Percentiles rank a stretch among this genome's conserved stretches.
Evolutionary conservation across 345 rosid genomes (phyloP).

Genomic region (Moringa oleifera): DNA sequence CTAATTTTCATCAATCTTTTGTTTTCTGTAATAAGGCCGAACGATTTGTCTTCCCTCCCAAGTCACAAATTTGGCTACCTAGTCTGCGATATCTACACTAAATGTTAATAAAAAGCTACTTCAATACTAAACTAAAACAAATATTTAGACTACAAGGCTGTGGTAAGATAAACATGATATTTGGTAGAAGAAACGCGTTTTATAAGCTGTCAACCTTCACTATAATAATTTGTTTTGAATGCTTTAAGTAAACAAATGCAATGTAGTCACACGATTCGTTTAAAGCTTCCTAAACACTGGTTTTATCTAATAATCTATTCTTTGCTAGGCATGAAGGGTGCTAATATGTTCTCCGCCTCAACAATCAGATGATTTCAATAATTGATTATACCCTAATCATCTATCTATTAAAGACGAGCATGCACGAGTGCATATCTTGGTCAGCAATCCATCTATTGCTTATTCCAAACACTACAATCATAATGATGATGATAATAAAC

Average conservation of each 20-base stretch:
- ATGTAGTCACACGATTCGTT: constrained; percentile 11
- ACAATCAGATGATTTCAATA: constrained; percentile 1
- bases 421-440: constrained; percentile 27
- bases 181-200: constrained; percentile 34
- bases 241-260: neutral
- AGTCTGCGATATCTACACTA: no score
- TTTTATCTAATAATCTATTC: neutral
- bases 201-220: constrained; percentile 8
- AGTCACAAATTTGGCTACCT: neutral
- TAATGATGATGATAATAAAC: constrained; percentile 7
- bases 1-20: no score
- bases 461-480: constrained; percentile 17
- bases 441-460: constrained; percentile 37
- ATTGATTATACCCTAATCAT: constrained; percentile 13
- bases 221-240: constrained; percentile 9
- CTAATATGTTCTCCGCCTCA: neutral
- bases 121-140: no score
- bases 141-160: neutral
- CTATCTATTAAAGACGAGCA: constrained; percentile 10
- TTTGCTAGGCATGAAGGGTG: no score
- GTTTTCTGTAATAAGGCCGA: no score
- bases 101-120: neutral
- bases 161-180: constrained; percentile 9
- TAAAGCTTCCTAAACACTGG: constrained; percentile 1
- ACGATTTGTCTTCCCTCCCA: no score